Conservation (phyloP, 1,284 basidiomycete genomes). For the Sanghuangporus weigelae region DNA sequence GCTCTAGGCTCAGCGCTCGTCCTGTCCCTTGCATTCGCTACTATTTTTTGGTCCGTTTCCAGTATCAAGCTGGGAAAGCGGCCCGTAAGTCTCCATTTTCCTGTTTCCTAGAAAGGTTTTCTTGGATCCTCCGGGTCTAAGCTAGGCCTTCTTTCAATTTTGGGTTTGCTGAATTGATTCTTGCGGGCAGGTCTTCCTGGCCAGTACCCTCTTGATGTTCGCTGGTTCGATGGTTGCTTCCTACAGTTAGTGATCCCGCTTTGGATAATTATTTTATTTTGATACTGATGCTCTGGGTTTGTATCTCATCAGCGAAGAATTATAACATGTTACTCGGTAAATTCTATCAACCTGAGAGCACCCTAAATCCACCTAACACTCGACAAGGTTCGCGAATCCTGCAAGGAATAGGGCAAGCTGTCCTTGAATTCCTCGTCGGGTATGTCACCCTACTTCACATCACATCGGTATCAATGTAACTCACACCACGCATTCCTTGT, state of each 20-base stretch:
- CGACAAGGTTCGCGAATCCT: slow-evolving; percentile 24
- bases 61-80: slow-evolving; percentile 19
- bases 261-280: background rate
- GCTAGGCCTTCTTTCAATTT: background rate
- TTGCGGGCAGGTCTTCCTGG: slow-evolving; percentile 16
- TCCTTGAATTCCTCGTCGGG: slow-evolving; percentile 28
- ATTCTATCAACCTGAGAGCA: background rate
- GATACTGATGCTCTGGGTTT: background rate
- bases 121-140: background rate
- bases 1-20: slow-evolving; percentile 21
- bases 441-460: background rate
- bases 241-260: slow-evolving; percentile 8
- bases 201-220: slow-evolving; percentile 21
- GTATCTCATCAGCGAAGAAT: slow-evolving; percentile 15
- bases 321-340: slow-evolving; percentile 20
- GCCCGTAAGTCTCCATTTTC: background rate
- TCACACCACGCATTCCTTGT: background rate
- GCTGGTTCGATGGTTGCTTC: slow-evolving; percentile 20
- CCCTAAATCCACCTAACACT: background rate
- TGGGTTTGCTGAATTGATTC: background rate
- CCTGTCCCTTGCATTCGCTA: slow-evolving; percentile 20
- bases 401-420: slow-evolving; percentile 29
- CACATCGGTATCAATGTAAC: background rate
- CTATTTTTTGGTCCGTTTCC: slow-evolving; percentile 18
- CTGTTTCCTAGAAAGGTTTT: background rate